Base-by-base conservation (phyloP, 345 rosid species). In the Isatis tinctoria region DNA sequence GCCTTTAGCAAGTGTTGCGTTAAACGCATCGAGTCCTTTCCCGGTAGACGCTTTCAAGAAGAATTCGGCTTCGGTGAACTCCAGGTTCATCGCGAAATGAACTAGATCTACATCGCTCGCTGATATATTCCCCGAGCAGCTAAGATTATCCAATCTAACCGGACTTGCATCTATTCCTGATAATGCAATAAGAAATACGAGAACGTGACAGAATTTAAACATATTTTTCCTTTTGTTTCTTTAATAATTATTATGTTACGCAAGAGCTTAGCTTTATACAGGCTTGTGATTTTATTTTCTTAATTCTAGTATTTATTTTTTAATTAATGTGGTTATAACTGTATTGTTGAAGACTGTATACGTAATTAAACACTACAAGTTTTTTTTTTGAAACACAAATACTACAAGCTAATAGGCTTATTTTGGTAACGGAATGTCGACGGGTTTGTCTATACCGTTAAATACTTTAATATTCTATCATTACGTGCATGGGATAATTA, bases 1-100 rank as follows among this genome's bases (percentile, higher is more conserved):
- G 0, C 90, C 90, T 6, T 64, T 13, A 6, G 96, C 84, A 6
- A 81, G 67, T 0, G 72, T 53, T 0, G 87, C 83, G 5, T 71
- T 87, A 11, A 81, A 24, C 5, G 32, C 47, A 40, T 88, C 90
- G 0, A 92, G 88, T 3, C 96, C 91, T 24, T 27, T 13, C 5
- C 96, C 98, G 7, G 73, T 61, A 8, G 91, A 74, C 1, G 81
- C 84, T n/a, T 26, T 4, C 45, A 83, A 59, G 81, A 92, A 92
- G 68, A 77, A 83, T 49, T 92, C 92, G 0, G 87, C 87, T 76
- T 88, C 90, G 2, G 73, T 37, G 81, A 61, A 88, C 71, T 90
- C 96, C 78, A 92, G 17, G 74, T 92, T 90, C 72, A 85, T 69
- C 2, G 90, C 86, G 3, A 92, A 72, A 0, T 78, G 81, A 57